Conservation (phyloP, 2,329 filamentous ascomycete genomes). For the Ciborinia camelliae region DNA sequence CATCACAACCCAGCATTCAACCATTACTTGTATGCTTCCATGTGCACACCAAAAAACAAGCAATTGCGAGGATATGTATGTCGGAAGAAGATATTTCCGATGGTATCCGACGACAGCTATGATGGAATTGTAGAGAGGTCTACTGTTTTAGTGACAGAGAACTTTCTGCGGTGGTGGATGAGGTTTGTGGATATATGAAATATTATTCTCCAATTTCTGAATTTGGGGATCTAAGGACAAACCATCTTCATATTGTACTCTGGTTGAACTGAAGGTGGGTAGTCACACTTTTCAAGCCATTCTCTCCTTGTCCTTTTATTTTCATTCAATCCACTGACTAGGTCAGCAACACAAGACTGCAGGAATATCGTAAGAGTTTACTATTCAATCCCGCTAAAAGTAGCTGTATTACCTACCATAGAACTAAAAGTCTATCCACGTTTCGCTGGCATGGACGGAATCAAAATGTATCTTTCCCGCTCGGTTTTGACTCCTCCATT, state of each 20-base stretch:
- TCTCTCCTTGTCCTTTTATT: not conserved
- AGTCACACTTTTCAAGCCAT: not conserved
- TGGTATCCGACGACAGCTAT: too few species aligned
- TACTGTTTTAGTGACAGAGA: not conserved
- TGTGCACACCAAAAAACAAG: not conserved
- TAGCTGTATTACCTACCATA: too few species aligned
- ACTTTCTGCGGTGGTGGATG: not conserved
- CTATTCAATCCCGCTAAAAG: too few species aligned
- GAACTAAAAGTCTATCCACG: too few species aligned
- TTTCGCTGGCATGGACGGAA: too few species aligned
- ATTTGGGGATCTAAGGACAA: not conserved
- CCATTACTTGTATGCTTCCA: not conserved
- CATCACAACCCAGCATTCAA: not conserved
- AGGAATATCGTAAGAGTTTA: too few species aligned
- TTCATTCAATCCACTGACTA: not conserved
- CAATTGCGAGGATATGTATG: not conserved
- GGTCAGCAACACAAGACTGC: not conserved
- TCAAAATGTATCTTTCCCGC: too few species aligned
- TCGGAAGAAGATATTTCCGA: constrained; percentile 1
- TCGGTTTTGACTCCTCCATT: too few species aligned
- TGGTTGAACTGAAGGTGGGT: not conserved
- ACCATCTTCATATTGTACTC: not conserved
- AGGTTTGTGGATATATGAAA: not conserved
- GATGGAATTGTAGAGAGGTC: not conserved
- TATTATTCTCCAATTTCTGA: not conserved